These are phyloP conservation scores for Fusarium fracticaudum DNA, from an alignment of 2,329 filamentous ascomycete species.

Conservation along the genomic window DNA sequence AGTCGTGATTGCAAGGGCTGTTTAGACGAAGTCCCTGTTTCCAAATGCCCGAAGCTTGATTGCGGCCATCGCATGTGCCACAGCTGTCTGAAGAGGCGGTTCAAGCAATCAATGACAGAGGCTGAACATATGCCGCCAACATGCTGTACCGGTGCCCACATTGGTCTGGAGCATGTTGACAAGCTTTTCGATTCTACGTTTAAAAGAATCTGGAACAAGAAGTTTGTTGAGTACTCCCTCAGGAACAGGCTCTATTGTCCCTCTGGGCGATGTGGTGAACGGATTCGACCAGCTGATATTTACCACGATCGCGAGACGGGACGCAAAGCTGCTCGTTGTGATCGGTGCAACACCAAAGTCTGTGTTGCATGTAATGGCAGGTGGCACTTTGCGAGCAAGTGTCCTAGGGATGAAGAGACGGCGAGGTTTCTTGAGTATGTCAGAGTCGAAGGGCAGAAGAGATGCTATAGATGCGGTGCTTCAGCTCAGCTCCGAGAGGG, in stretches of 20 bases:
- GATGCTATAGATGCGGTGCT: constrained; percentile 77
- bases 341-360: constrained; percentile 76
- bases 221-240: constrained; percentile 79
- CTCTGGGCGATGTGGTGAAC: constrained; percentile 75
- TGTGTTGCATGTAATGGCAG: constrained; percentile 78
- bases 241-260: constrained; percentile 83
- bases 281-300: constrained; percentile 79
- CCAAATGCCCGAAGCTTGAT: constrained; percentile 74
- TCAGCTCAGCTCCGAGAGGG: constrained; percentile 84
- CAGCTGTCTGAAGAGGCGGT: constrained; percentile 76
- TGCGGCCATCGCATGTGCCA: constrained; percentile 88
- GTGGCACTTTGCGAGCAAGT: constrained; percentile 76
- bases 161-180: constrained; percentile 80
- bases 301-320: constrained; percentile 64
- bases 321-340: constrained; percentile 75
- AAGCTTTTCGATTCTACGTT: constrained; percentile 77
- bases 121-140: constrained; percentile 84
- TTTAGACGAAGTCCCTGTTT: constrained; percentile 71
- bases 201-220: constrained; percentile 83
- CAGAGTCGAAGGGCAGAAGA: constrained; percentile 75
- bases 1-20: constrained; percentile 80
- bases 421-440: constrained; percentile 71
- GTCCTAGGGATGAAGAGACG: constrained; percentile 76
- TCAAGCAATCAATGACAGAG: constrained; percentile 79
- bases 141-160: constrained; percentile 79